Base-by-base conservation (phyloP, 306 rosid genomes). In the Senna siamea region DNA sequence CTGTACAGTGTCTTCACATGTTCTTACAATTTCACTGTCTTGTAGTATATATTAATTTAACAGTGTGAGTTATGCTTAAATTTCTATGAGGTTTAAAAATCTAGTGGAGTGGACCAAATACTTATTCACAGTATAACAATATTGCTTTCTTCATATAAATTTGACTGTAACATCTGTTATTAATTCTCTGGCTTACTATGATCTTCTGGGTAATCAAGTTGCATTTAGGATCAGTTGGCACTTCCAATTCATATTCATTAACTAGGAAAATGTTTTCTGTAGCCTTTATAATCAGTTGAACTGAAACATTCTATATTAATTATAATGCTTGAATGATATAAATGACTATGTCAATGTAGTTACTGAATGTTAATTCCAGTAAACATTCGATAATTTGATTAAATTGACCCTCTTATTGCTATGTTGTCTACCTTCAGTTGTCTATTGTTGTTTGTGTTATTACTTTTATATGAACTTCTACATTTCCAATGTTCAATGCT, bases 121-220 rank as follows among this genome's bases (percentile, higher is more conserved):
- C 46, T 50, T 68, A 32, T 5, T 37, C n/a, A n/a, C n/a, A 12
- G 0, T 5, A 3, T 9, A 2, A 66, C 1, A 66, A 47, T 9
- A 17, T 54, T 9, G 13, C 15, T 37, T 37, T 37, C 47, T 70
- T 12, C 12, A 11, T 43, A 19, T 51, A 34, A 22, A 5, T 26
- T 20, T 70, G 9, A 6, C 37, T 0, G 17, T 26, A 67, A 28
- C 2, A 30, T 6, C 10, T 47, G 5, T 55, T 2, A 32, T 3
- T 11, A 20, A 12, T 19, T 64, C 4, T 40, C 0, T 15, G 67
- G 18, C 3, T 20, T 20, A 47, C 35, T 15, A 18, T 50, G 46
- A 68, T 68, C 43, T 47, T 68, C n/a, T 22, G 23, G 47, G 34
- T 67, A n/a, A n/a, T n/a, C n/a, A n/a, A 50, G 32, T 40, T 68